These are phyloP conservation scores for Ulmus americana DNA, from an alignment of 331 rosid species.

Conservation along the genomic window DNA sequence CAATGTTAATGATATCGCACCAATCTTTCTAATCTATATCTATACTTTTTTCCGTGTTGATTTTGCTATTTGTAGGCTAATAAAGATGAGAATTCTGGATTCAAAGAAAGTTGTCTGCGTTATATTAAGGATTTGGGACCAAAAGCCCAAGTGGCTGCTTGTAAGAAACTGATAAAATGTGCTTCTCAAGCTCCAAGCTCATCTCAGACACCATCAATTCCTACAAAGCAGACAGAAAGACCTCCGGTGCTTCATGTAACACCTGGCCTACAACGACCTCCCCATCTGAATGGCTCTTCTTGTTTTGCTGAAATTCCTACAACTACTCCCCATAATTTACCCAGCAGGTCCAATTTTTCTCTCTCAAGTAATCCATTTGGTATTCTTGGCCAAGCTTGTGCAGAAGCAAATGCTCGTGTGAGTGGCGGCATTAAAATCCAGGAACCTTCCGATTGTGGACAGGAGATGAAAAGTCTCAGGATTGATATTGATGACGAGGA, in stretches of 20 bases:
- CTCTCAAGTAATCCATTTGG: not conserved
- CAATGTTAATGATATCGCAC: too few species aligned
- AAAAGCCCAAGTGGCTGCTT: slow-evolving; percentile 29
- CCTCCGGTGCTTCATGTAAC: not conserved
- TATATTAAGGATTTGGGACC: slow-evolving; percentile 50
- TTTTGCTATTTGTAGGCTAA: slow-evolving; percentile 22
- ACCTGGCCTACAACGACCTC: not conserved
- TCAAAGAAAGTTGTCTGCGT: slow-evolving; percentile 33
- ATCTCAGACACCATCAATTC: slow-evolving; percentile 3
- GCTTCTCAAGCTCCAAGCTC: slow-evolving; percentile 8
- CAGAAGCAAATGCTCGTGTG: not conserved
- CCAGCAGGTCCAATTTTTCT: slow-evolving; percentile 1
- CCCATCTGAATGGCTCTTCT: not conserved
- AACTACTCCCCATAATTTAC: not conserved
- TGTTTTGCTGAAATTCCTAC: not conserved
- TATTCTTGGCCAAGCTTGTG: slow-evolving; percentile 10
- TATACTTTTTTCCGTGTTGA: slow-evolving; percentile 6
- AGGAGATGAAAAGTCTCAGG: slow-evolving; percentile 2
- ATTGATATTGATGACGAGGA: too few species aligned
- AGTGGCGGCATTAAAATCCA: not conserved
- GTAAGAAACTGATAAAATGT: slow-evolving; percentile 20
- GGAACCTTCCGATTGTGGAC: slow-evolving; percentile 6
- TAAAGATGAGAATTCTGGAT: not conserved
- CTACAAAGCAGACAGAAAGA: slow-evolving; percentile 9
- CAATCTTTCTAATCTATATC: not conserved